Conservation (phyloP, 2,329 filamentous ascomycete genomes). For the Colletotrichum agaves region DNA sequence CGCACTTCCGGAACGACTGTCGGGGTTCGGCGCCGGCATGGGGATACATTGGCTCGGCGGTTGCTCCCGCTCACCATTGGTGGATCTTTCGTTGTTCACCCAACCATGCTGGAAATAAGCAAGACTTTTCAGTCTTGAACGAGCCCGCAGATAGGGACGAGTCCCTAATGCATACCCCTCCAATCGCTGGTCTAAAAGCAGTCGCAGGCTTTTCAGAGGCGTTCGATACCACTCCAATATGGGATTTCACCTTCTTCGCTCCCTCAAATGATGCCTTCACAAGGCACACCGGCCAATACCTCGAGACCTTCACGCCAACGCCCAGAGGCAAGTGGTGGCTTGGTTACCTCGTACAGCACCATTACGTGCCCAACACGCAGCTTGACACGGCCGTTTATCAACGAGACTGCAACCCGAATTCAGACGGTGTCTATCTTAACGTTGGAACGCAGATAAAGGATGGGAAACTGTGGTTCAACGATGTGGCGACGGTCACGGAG, state of each 20-base stretch:
- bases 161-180: no score
- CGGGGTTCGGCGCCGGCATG: constrained; percentile 4
- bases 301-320: constrained; percentile 41
- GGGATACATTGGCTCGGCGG: neutral
- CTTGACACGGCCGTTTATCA: constrained; percentile 40
- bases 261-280: constrained; percentile 44
- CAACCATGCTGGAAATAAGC: neutral
- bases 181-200: constrained; percentile 7
- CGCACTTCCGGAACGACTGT: constrained; percentile 10
- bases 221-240: constrained; percentile 43
- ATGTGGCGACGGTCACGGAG: constrained; percentile 39
- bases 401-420: constrained; percentile 39
- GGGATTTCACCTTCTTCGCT: constrained; percentile 47
- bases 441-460: constrained; percentile 40
- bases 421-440: constrained; percentile 43
- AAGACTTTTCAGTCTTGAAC: neutral
- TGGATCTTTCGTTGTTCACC: accelerated
- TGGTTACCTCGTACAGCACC: constrained; percentile 42
- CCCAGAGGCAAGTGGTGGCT: constrained; percentile 45
- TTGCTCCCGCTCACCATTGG: neutral
- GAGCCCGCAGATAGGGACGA: constrained; percentile 26
- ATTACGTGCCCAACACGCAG: constrained; percentile 42
- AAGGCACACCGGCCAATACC: constrained; percentile 44
- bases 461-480: constrained; percentile 40
- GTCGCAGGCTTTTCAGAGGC: constrained; percentile 43